These are phyloP conservation scores for Chlorella vulgaris DNA, from an alignment of 139 green algal genomes.

Conservation along the genomic window DNA sequence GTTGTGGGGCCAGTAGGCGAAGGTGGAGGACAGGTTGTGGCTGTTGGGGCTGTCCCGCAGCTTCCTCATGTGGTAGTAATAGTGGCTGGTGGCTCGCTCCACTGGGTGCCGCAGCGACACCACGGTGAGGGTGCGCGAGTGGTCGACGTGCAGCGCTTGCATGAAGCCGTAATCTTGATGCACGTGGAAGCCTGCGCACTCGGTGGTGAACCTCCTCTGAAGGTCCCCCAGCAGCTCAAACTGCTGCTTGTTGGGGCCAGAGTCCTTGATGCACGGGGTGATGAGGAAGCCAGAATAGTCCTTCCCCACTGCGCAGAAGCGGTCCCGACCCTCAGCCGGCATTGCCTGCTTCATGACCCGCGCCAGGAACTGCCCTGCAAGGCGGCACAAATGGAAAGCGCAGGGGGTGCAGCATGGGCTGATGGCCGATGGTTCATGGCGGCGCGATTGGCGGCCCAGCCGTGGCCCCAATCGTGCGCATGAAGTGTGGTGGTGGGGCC, in stretches of 20 bases:
- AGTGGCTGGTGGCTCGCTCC: background rate
- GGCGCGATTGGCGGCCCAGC: background rate
- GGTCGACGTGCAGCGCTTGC: background rate
- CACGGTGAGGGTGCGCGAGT: background rate
- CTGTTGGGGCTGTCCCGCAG: background rate
- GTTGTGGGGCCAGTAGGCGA: background rate
- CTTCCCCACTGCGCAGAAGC: background rate
- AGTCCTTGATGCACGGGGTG: background rate
- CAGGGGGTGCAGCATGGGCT: background rate
- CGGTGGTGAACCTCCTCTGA: background rate
- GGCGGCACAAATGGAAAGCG: background rate
- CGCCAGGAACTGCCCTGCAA: background rate
- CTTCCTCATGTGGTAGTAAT: background rate
- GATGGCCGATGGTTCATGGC: background rate
- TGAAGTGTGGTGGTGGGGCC: too few species aligned
- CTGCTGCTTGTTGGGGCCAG: background rate
- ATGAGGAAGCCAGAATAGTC: background rate
- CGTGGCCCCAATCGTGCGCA: background rate
- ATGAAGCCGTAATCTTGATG: background rate
- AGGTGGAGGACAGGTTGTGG: too few species aligned
- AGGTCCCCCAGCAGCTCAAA: background rate
- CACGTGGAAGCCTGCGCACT: background rate
- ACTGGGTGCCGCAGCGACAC: slow-evolving; percentile 8
- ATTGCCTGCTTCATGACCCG: background rate
- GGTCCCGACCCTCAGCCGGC: background rate